Base-by-base conservation (phyloP, 257 asterid species). In the Eustoma russellianum region DNA sequence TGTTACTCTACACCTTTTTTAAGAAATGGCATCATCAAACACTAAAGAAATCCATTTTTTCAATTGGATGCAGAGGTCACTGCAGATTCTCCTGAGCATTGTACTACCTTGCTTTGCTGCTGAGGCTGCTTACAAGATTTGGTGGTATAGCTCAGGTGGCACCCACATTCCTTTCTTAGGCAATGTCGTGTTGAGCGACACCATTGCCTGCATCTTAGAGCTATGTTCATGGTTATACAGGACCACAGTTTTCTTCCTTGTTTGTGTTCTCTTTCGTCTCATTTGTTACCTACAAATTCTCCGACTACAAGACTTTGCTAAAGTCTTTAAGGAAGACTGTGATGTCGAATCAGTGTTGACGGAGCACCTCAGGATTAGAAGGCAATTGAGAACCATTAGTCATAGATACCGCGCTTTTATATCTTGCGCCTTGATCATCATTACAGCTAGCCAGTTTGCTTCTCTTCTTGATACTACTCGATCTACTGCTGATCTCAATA, bases 61-160 rank as follows among this genome's bases (percentile, higher is more conserved):
- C 2, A 2, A 5, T 38, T 33, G 16, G 17, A 13, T 71, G 83
- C 91, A 92, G 99, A 83, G 93, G 58, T 92, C 97, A 2, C 45
- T 82, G 71, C 70, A 79, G 67, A 65, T 92, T 65, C 65, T 92
- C n/a, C 81, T 92, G 82, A 64, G 80, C 63, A 79, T 92, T 47
- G 93, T 92, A 16, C 62, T 82, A 30, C 99, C 99, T 2, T 85
- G 97, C 75, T 85, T 92, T 52, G 79, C 85, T 18, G 94, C 83
- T 33, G 93, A 87, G 74, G 45, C 76, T 46, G 79, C 77, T 28
- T 92, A 87, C 52, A 92, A 92, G 75, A 70, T 85, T 52, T 92
- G 97, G 98, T 92, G 98, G 98, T 88, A 78, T 46, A 28, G 70
- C 64, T 85, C 98, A 0, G 93, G 95, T 13, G 98, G 97, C 44